These are phyloP conservation scores for Fusarium stilboides DNA, from an alignment of 2,329 filamentous ascomycete genomes.

Conservation along the genomic window DNA sequence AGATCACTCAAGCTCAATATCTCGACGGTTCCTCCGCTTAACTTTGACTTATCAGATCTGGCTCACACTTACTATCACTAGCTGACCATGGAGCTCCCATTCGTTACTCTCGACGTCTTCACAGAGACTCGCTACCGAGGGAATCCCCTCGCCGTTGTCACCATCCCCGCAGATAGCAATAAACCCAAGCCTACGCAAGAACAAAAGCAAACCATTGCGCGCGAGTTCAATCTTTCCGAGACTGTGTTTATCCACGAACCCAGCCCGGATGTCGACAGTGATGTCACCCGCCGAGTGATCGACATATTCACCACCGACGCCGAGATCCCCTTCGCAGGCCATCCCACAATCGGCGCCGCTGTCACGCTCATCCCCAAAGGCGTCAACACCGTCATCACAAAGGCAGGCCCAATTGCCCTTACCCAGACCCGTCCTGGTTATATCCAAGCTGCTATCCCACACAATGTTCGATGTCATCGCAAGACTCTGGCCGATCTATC, in stretches of 20 bases:
- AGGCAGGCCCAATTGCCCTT: slow-evolving; percentile 70
- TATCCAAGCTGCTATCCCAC: slow-evolving; percentile 76
- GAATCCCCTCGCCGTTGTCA: slow-evolving; percentile 74
- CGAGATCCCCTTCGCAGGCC: slow-evolving; percentile 74
- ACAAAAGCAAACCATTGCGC: slow-evolving; percentile 71
- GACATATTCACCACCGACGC: slow-evolving; percentile 71
- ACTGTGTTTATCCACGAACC: slow-evolving; percentile 73
- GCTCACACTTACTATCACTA: slow-evolving; percentile 43
- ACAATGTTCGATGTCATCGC: slow-evolving; percentile 75
- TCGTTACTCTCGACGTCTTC: slow-evolving; percentile 72
- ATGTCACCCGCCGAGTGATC: slow-evolving; percentile 58
- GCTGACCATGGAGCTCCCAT: slow-evolving; percentile 59
- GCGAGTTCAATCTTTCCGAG: slow-evolving; percentile 76
- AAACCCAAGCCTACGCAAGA: slow-evolving; percentile 60
- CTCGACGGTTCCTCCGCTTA: slow-evolving; percentile 2
- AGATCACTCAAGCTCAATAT: slow-evolving; percentile 25
- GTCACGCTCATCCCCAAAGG: slow-evolving; percentile 61
- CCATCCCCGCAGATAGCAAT: slow-evolving; percentile 59
- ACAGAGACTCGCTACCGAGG: slow-evolving; percentile 66
- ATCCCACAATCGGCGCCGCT: slow-evolving; percentile 72
- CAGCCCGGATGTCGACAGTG: slow-evolving; percentile 48
- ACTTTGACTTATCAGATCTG: slow-evolving; percentile 13
- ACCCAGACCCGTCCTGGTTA: slow-evolving; percentile 55
- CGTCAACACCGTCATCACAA: slow-evolving; percentile 65
- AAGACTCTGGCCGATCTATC: slow-evolving; percentile 56